Percentiles rank a stretch among this genome's conserved stretches.
These are phyloP conservation scores for Parmales sp. DNA, from an alignment of 108 stramenopile species.

Conservation along the genomic window DNA sequence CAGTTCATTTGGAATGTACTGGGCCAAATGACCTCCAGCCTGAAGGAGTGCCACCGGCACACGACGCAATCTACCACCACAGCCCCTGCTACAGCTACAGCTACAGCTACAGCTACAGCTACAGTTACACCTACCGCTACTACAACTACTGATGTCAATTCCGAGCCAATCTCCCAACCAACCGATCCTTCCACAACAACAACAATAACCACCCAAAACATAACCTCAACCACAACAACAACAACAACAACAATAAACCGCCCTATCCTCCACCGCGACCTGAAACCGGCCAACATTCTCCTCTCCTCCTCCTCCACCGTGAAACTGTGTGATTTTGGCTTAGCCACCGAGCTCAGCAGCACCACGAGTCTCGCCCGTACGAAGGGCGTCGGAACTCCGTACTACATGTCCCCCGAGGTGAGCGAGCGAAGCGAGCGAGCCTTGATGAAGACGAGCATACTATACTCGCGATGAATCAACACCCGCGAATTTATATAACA, in stretches of 20 bases:
- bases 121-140: too few relatives aligned
- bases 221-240: too few relatives aligned
- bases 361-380: conserved; percentile 17
- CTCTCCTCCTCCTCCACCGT: conserved; percentile 25
- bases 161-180: too few relatives aligned
- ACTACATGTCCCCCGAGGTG: conserved; percentile 59
- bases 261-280: conserved; percentile 48
- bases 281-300: conserved; percentile 54
- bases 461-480: too few relatives aligned
- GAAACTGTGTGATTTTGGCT: conserved; percentile 52
- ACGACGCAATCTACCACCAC: too few relatives aligned
- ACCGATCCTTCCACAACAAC: too few relatives aligned
- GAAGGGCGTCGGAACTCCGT: conserved; percentile 46
- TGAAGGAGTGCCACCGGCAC: conserved; percentile 31
- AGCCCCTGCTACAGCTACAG: too few relatives aligned
- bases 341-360: conserved; percentile 42
- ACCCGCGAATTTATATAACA: not conserved
- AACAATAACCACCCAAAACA: conserved; percentile 15
- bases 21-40: conserved; percentile 35
- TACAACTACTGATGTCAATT: too few relatives aligned
- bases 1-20: not conserved
- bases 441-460: too few relatives aligned
- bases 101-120: too few relatives aligned
- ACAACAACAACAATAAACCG: too few relatives aligned
- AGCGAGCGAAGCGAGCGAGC: too few relatives aligned